These are phyloP conservation scores for Cryomyces antarcticus DNA, from an alignment of 495 filamentous ascomycete genomes.

Conservation along the genomic window DNA sequence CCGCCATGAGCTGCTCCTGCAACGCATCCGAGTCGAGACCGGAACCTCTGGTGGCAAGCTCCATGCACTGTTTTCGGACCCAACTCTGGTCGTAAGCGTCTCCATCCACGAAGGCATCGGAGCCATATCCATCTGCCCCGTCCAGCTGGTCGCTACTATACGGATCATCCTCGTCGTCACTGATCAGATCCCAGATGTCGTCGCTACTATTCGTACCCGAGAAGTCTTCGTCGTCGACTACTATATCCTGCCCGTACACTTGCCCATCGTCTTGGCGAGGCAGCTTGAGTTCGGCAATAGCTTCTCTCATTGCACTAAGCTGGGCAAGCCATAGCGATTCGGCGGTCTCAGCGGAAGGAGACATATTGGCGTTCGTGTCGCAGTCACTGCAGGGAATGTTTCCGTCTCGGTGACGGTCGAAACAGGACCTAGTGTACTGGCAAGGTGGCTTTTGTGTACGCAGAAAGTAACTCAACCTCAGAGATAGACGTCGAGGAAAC, in stretches of 20 bases:
- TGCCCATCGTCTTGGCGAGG: constrained; percentile 22
- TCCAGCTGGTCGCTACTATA: constrained; percentile 30
- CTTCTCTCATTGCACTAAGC: constrained; percentile 48
- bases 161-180: constrained; percentile 42
- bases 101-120: constrained; percentile 15
- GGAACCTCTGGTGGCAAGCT: constrained; percentile 34
- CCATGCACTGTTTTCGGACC: constrained; percentile 43
- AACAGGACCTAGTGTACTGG: no score
- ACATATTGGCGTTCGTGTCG: constrained; percentile 7
- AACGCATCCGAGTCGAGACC: constrained; percentile 42
- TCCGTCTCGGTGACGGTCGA: no score
- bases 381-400: background rate
- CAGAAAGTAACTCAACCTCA: no score
- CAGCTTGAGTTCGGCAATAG: constrained; percentile 47
- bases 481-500: no score
- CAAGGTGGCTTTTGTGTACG: no score
- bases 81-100: constrained; percentile 28
- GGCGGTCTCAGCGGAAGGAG: constrained; percentile 12
- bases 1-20: constrained; percentile 47
- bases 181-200: constrained; percentile 81
- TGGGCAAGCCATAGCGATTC: constrained; percentile 55
- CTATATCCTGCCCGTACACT: constrained; percentile 35
- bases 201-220: constrained; percentile 42
- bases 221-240: constrained; percentile 35
- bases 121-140: constrained; percentile 17